Evolutionary conservation across 768 basidiomycete species (phyloP), one percentile per base, ranked within the genome.

Genomic region (Floccularia luteovirens): DNA sequence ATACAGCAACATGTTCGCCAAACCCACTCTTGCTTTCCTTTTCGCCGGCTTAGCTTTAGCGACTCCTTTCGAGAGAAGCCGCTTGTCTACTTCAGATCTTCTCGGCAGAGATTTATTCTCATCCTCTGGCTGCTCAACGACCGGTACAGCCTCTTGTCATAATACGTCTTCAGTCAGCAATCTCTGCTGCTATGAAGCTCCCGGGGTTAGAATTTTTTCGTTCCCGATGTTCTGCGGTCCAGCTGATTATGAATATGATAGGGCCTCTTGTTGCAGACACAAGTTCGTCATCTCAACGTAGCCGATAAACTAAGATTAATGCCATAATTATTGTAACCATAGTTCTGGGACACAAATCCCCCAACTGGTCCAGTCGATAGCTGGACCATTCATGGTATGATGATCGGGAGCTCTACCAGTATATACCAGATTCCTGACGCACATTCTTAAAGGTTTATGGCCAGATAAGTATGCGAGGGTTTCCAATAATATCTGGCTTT

Each of bases 331-430:
- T 19, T 10, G 8, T 17, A 8, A 19, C 13, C 28, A 16, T 55
- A 82, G 77, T 82, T 86, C 59, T 87, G 84, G 82, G 82, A 86
- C 45, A 80, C 76, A 2, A 49, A 75, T 34, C 75, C 79, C 0
- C 55, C 70, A 2, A 77, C 74, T 14, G 82, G 84, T 8, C 84
- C 84, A 4, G 55, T 53, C 7, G 48, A 81, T 49, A 79, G 76
- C 49, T 87, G 84, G 82, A 87, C 82, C 1, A 78, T 85, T 43
- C 83, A 83, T 39, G 81, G 83, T 77, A 43, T 34, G 70, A 30
- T 30, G 13, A 14, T 27, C 36, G 10, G 6, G 10, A 20, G n/a
- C 36, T 20, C 11, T 30, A 13, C 12, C 11, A n/a, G 24, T n/a
- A 17, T 17, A 17, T 23, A 49, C 37, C 14, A 38, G n/a, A n/a